Evolutionary conservation across 2,329 filamentous ascomycete genomes (phyloP), one percentile per base, ranked within the genome.

Genomic region (Ceratocystis alfenasii): DNA sequence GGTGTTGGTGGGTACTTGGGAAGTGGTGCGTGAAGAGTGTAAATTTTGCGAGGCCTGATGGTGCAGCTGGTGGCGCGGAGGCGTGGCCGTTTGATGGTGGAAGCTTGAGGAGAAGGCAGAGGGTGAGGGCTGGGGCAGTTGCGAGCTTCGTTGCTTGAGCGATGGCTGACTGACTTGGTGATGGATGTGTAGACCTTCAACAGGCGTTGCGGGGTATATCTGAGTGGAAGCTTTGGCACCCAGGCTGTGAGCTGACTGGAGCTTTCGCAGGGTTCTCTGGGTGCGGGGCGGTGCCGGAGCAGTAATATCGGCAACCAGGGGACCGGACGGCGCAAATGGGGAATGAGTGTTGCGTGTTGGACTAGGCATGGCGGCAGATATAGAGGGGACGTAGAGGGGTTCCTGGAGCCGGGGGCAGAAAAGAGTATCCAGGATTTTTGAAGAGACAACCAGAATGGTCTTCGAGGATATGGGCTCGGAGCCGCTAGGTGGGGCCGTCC

Each of bases 191-290:
- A 87, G 77, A 0, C 63, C 33, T 10, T 66, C 65, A 10, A 63
- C 45, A 3, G 50, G 20, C 8, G 63, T 45, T 17, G 46, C 17
- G 3, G 64, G 53, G 45, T 83, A 83, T 28, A 81, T 78, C 67
- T 78, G 77, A 69, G 74, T 76, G 65, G 77, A 72, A 65, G 78
- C 76, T 70, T 82, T 81, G 68, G 87, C 73, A 73, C 84, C 83
- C 65, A 90, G 76, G 75, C 82, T 79, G 77, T 90, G 87, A 63
- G 89, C 87, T 41, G 88, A 91, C 75, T 90, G 87, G 36, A 90
- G 83, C 73, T 87, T 87, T 70, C 88, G 83, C 68, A 91, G 79
- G 60, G 83, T 81, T 71, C 87, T 83, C 73, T 86, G 83, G 30
- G 84, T 84, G 68, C 84, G 81, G 55, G 86, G 85, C 33, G 85